Evolutionary conservation across 345 rosid genomes (phyloP).

Genomic region (Citrus australasica): DNA sequence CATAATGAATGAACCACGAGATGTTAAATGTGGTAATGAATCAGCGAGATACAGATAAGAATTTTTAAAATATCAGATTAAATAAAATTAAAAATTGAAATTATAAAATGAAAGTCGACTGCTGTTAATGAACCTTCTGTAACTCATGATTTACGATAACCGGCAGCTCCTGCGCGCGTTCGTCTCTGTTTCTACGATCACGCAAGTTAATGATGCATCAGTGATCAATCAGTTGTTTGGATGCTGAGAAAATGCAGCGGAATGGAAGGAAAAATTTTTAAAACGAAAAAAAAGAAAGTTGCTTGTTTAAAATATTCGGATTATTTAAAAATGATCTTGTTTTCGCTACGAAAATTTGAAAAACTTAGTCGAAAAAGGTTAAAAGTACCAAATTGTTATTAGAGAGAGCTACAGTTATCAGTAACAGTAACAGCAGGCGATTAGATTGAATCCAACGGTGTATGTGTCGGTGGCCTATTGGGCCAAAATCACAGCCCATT

Average conservation of each 20-base stretch:
- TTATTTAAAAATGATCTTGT: neutral
- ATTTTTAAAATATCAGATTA: neutral
- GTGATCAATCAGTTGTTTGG: neutral
- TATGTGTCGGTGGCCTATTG: neutral
- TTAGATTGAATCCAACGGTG: no score
- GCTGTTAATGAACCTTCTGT: slow-evolving; percentile 9
- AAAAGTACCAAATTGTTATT: no score
- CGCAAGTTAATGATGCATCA: neutral
- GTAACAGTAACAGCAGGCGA: no score
- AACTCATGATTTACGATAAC: neutral
- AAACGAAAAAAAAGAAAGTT: neutral
- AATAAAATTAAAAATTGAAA: neutral
- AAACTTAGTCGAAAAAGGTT: no score
- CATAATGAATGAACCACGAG: no score
- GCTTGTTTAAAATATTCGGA: neutral
- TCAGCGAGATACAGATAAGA: neutral
- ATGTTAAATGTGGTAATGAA: neutral
- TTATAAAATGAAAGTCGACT: neutral
- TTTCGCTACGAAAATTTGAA: neutral
- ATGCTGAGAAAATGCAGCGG: neutral
- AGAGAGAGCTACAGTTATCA: no score
- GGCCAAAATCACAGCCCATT: neutral
- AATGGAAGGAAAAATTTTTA: neutral
- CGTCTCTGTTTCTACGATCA: neutral
- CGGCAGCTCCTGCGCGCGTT: neutral